These are phyloP conservation scores for Globisporangium nunn DNA, from an alignment of 352 stramenopile genomes.

Conservation along the genomic window DNA sequence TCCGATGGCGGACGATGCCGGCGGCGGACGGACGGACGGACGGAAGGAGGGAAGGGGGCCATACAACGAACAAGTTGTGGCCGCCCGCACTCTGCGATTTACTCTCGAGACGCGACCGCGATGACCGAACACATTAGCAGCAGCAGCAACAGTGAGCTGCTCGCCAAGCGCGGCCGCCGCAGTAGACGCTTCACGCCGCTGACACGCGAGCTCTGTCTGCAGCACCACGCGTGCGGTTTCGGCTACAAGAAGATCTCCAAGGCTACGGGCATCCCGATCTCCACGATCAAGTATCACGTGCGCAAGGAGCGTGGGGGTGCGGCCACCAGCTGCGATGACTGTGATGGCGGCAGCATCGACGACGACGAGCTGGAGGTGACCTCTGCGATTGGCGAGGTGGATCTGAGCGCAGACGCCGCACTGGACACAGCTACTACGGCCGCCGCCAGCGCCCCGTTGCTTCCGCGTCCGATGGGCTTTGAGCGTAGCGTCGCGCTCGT, in stretches of 20 bases:
- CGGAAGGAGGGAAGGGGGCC: not conserved
- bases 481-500: slow-evolving; percentile 1
- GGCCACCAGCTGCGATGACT: not conserved
- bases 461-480: not conserved
- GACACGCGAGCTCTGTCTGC: slow-evolving; percentile 12
- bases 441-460: not conserved
- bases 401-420: not conserved
- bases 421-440: not conserved
- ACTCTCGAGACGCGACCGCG: not conserved
- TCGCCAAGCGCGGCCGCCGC: slow-evolving; percentile 1
- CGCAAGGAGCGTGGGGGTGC: slow-evolving; percentile 5
- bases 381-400: not conserved
- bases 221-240: slow-evolving; percentile 13
- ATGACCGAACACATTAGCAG: not conserved
- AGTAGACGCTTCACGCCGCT: slow-evolving; percentile 11
- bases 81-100: not conserved
- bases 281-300: slow-evolving; percentile 17
- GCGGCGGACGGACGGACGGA: too few relatives aligned
- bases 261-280: slow-evolving; percentile 14
- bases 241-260: slow-evolving; percentile 17
- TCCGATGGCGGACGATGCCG: not conserved
- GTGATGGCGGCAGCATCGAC: too few relatives aligned
- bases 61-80: not conserved
- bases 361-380: not conserved
- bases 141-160: not conserved